phyloP scores from a whole-genome alignment of 331 rosid species.

The Malus hybrid region DNA sequence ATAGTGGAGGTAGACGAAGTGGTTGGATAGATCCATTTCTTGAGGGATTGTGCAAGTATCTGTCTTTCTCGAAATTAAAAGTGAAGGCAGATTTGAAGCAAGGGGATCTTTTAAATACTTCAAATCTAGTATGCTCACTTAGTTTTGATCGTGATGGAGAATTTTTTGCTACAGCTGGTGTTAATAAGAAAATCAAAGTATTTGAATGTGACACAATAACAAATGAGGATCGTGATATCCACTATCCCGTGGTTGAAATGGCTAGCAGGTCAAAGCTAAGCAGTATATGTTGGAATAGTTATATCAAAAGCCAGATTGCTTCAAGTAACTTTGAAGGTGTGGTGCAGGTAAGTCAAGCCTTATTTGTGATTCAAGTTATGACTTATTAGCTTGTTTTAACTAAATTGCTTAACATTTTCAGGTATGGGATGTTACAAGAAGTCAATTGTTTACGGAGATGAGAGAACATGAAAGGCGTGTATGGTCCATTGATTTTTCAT shows the following conservation, averaged over 20 bases:
- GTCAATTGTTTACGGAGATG: constrained; percentile 82
- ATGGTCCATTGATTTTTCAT: constrained; percentile 92
- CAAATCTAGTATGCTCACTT: constrained; percentile 85
- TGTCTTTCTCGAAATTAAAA: constrained; percentile 66
- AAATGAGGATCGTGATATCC: constrained; percentile 83
- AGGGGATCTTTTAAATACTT: constrained; percentile 92
- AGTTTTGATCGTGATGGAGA: constrained; percentile 96
- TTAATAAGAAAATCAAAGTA: constrained; percentile 86
- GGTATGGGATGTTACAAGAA: constrained; percentile 95
- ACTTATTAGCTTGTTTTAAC: constrained; percentile 16
- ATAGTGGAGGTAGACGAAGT: constrained; percentile 43
- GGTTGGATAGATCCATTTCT: constrained; percentile 96
- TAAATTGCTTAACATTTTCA: constrained; percentile 28
- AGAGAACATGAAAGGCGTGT: constrained; percentile 90
- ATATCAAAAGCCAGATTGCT: constrained; percentile 96
- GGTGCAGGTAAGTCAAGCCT: constrained; percentile 69
- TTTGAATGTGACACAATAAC: constrained; percentile 72
- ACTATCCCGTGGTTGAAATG: constrained; percentile 96
- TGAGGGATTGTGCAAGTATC: constrained; percentile 94
- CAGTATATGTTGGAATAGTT: constrained; percentile 91
- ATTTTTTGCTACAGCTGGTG: constrained; percentile 89
- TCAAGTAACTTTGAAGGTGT: constrained; percentile 97
- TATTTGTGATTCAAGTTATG: constrained; percentile 4
- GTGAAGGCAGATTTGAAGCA: constrained; percentile 95
- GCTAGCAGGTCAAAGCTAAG: constrained; percentile 80